These are phyloP conservation scores for Pochonia chlamydosporia DNA, from an alignment of 2,329 filamentous ascomycete genomes.

Conservation along the genomic window DNA sequence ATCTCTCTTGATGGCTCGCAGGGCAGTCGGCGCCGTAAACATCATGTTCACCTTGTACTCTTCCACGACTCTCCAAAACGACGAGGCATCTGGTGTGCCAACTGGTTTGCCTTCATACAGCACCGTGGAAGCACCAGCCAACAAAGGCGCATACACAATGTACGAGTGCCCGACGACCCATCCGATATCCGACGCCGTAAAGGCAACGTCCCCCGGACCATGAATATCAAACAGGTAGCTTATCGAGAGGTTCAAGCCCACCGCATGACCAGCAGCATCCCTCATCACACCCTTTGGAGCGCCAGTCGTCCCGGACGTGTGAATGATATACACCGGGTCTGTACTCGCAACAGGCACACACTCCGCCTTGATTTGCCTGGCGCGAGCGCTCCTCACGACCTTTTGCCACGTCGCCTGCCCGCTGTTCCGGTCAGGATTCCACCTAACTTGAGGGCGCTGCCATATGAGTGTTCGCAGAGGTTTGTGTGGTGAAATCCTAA, in stretches of 20 bases:
- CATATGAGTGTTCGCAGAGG: slow-evolving; percentile 71
- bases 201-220: slow-evolving; percentile 70
- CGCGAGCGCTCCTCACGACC: slow-evolving; percentile 64
- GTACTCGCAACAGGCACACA: slow-evolving; percentile 73
- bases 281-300: slow-evolving; percentile 77
- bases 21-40: slow-evolving; percentile 81
- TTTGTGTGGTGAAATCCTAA: slow-evolving; percentile 63
- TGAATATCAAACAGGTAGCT: slow-evolving; percentile 77
- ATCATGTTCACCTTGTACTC: slow-evolving; percentile 80
- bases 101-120: slow-evolving; percentile 93
- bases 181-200: slow-evolving; percentile 80
- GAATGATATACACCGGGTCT: slow-evolving; percentile 85
- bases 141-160: slow-evolving; percentile 82
- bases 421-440: slow-evolving; percentile 61
- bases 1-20: slow-evolving; percentile 81
- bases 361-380: slow-evolving; percentile 61
- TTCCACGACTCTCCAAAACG: slow-evolving; percentile 82
- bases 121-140: slow-evolving; percentile 79
- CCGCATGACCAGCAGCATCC: slow-evolving; percentile 80
- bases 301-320: slow-evolving; percentile 80
- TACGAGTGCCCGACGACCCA: slow-evolving; percentile 71
- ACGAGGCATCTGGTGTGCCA: slow-evolving; percentile 79
- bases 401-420: slow-evolving; percentile 78
- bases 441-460: slow-evolving; percentile 72
- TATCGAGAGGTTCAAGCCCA: slow-evolving; percentile 76